Conservation (phyloP, 495 filamentous ascomycete genomes). For the Friedmanniomyces endolithicus region DNA sequence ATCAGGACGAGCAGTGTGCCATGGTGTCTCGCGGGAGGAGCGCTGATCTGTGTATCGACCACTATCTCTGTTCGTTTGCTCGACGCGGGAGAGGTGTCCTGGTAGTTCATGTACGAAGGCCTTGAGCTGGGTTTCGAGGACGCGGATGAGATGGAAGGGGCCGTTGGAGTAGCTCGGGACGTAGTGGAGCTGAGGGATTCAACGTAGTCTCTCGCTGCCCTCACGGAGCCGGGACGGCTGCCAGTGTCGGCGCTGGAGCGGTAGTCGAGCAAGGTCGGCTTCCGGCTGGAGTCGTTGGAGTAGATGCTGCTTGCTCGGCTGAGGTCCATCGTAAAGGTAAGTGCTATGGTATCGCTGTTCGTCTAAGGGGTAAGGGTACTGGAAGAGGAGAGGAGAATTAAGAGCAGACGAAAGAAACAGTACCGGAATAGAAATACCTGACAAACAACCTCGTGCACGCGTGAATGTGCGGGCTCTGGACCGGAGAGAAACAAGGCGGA, state of each 20-base stretch:
- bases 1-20: constrained; percentile 3
- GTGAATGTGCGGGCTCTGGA: background rate
- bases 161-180: background rate
- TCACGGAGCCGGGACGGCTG: background rate
- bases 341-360: no score
- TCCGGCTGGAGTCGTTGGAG: constrained; percentile 6
- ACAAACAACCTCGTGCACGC: background rate
- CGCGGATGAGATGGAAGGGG: background rate
- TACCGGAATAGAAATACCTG: background rate
- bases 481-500: background rate
- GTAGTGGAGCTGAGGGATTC: background rate
- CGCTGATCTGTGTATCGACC: background rate
- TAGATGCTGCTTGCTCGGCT: constrained; percentile 12
- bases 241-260: background rate
- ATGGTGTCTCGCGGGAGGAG: background rate
- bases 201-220: background rate
- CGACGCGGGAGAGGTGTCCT: background rate
- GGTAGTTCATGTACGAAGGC: constrained; percentile 14
- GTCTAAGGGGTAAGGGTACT: no score
- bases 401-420: background rate
- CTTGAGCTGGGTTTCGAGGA: background rate
- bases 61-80: background rate
- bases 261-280: background rate
- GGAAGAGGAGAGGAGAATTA: no score
- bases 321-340: background rate